These are phyloP conservation scores for Epichloe brachyelytri DNA, from an alignment of 2,329 filamentous ascomycete genomes.

Conservation along the genomic window DNA sequence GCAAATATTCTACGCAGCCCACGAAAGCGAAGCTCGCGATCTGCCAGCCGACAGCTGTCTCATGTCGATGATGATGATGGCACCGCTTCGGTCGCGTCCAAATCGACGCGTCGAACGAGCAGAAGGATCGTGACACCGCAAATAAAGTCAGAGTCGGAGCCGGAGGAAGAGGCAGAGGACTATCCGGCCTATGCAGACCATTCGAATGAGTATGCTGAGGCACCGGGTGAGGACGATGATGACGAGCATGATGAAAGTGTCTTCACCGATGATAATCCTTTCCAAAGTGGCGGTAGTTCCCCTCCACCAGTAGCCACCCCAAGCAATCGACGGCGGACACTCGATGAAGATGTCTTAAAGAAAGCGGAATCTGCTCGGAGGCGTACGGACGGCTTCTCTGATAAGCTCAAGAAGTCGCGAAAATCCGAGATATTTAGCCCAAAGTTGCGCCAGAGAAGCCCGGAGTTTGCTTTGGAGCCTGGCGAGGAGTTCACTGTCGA, in stretches of 20 bases:
- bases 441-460: slow-evolving; percentile 21
- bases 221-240: not conserved
- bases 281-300: slow-evolving; percentile 67
- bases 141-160: slow-evolving; percentile 41
- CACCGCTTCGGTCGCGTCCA: slow-evolving; percentile 20
- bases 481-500: slow-evolving; percentile 93
- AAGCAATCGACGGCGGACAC: slow-evolving; percentile 36
- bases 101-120: slow-evolving; percentile 33
- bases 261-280: slow-evolving; percentile 85
- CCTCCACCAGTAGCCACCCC: slow-evolving; percentile 40
- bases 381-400: slow-evolving; percentile 24
- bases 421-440: slow-evolving; percentile 43
- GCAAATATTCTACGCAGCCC: slow-evolving; percentile 30
- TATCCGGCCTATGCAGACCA: slow-evolving; percentile 23
- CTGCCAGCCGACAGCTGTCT: slow-evolving; percentile 40
- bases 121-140: slow-evolving; percentile 39
- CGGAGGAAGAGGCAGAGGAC: slow-evolving; percentile 25
- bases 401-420: slow-evolving; percentile 27
- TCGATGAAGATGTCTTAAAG: slow-evolving; percentile 27
- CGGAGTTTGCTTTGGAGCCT: slow-evolving; percentile 39
- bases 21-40: slow-evolving; percentile 41
- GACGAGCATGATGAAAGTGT: slow-evolving; percentile 41
- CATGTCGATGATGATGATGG: slow-evolving; percentile 35
- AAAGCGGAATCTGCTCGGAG: slow-evolving; percentile 32
- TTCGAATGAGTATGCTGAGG: slow-evolving; percentile 43